Percentiles rank a stretch among this genome's conserved stretches.
Conservation (phyloP, 177 flowering plant genomes). For the Vitis hybrid region DNA sequence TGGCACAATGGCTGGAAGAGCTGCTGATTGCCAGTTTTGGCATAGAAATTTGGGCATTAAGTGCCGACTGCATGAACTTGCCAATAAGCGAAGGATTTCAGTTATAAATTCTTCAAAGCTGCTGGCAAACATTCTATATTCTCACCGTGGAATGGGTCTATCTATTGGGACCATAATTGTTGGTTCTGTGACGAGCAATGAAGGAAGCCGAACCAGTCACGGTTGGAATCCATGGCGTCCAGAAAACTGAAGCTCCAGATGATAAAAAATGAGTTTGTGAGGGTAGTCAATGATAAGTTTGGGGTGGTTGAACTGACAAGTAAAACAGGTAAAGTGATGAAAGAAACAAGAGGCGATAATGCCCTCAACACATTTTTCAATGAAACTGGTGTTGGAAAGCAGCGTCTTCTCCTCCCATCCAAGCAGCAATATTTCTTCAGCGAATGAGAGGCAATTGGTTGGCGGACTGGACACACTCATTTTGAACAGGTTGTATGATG, state of each 20-base stretch:
- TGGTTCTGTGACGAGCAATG: slow-evolving; percentile 26
- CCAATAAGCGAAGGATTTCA: slow-evolving; percentile 95
- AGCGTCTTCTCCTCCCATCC: too few species aligned
- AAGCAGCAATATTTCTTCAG: too few species aligned
- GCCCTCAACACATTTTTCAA: too few species aligned
- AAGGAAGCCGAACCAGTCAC: too few species aligned
- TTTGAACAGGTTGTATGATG: slow-evolving; percentile 81
- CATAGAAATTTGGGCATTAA: slow-evolving; percentile 94
- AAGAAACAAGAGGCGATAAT: too few species aligned
- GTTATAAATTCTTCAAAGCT: slow-evolving; percentile 92
- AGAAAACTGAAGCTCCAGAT: too few species aligned
- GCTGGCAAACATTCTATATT: slow-evolving; percentile 85
- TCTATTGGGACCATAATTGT: slow-evolving; percentile 99
- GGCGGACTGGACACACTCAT: slow-evolving; percentile 92
- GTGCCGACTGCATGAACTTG: slow-evolving; percentile 97
- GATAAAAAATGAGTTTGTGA: too few species aligned
- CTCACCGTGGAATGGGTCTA: slow-evolving; percentile 87
- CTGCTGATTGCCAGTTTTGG: slow-evolving; percentile 99
- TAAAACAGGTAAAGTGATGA: too few species aligned
- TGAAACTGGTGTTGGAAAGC: too few species aligned
- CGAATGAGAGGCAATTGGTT: slow-evolving; percentile 32
- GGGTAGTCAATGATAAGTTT: too few species aligned
- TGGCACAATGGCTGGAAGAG: slow-evolving; percentile 99
- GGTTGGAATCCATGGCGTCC: too few species aligned
- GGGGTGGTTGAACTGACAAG: too few species aligned